Percentiles rank a stretch among this genome's conserved stretches.
phyloP scores from a whole-genome alignment of 805 yeast genomes.

The Candida ulmi region DNA sequence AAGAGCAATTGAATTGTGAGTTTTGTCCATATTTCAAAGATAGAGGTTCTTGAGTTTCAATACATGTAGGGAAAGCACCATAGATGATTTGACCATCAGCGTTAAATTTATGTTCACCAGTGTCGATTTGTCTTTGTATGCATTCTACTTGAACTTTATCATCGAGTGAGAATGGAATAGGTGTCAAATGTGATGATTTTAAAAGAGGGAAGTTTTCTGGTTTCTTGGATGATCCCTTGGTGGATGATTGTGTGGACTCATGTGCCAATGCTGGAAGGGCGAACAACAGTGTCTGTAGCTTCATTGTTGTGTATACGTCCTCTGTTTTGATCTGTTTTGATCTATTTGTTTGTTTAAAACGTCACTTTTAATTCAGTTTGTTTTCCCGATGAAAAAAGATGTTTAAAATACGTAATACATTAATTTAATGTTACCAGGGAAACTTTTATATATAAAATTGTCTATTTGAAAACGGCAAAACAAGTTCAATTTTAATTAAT shows the following conservation, averaged over 20 bases:
- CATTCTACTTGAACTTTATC: conserved; percentile 50
- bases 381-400: too few species aligned
- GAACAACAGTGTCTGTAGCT: background rate
- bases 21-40: conserved; percentile 44
- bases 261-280: background rate
- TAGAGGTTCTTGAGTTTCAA: conserved; percentile 59
- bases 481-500: too few species aligned
- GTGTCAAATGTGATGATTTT: background rate
- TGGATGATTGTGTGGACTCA: too few species aligned
- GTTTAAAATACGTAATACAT: background rate
- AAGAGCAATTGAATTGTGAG: conserved; percentile 53
- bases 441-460: too few species aligned
- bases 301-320: background rate
- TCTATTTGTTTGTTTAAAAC: background rate
- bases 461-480: background rate
- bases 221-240: background rate
- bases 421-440: too few species aligned
- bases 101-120: conserved; percentile 72
- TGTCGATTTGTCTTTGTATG: conserved; percentile 62
- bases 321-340: background rate
- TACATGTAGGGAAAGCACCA: conserved; percentile 53
- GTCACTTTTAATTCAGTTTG: too few species aligned
- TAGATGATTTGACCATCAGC: conserved; percentile 50
- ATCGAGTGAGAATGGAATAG: conserved; percentile 26
- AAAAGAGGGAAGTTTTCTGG: conserved; percentile 9